A percentile compares a stretch with the other conserved stretches of the same genome.
phyloP scores from a whole-genome alignment of 306 rosid species.

The Pachyrhizus erosus region DNA sequence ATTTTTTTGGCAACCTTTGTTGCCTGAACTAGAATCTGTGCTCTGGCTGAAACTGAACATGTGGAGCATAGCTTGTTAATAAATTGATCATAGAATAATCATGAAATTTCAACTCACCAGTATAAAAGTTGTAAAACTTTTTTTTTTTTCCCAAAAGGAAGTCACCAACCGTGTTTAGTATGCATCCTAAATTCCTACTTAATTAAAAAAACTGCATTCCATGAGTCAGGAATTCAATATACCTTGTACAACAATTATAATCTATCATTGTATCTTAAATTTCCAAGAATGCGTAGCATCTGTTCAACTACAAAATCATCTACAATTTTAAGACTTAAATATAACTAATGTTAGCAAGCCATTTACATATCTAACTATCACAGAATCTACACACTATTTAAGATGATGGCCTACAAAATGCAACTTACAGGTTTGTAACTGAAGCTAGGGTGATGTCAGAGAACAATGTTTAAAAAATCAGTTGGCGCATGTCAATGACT shows the following conservation, averaged over 20 bases:
- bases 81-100: constrained; percentile 29
- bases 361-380: neutral
- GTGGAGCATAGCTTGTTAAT: constrained; percentile 11
- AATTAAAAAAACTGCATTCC: neutral
- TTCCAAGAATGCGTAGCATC: neutral
- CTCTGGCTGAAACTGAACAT: constrained; percentile 45
- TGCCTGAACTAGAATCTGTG: constrained; percentile 51
- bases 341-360: neutral
- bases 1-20: constrained; percentile 40
- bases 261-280: neutral
- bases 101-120: constrained; percentile 15
- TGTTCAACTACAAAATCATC: neutral
- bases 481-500: constrained; percentile 15
- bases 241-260: neutral
- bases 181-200: neutral
- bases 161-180: neutral
- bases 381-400: neutral
- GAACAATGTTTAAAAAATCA: neutral
- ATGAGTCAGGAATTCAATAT: constrained; percentile 1
- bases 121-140: neutral
- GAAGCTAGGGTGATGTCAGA: neutral
- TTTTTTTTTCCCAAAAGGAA: neutral
- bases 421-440: constrained; percentile 1
- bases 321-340: neutral
- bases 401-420: constrained; percentile 12